Evolutionary conservation across 768 basidiomycete genomes (phyloP).

Genomic region (Leccinum olivaceopallidum): DNA sequence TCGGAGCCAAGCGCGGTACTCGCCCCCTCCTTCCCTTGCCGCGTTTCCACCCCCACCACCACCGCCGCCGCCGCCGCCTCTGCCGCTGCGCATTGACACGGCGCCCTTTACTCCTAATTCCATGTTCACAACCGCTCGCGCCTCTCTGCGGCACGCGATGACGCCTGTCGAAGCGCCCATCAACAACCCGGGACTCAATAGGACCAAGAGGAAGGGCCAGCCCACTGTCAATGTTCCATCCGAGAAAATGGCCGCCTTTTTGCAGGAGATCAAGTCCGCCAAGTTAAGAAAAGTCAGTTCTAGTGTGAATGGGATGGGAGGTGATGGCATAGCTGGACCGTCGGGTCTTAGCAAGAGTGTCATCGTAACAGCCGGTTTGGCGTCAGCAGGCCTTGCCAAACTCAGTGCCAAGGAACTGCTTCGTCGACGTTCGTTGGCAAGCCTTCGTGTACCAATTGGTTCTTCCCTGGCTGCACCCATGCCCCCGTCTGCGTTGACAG

Average conservation of each 20-base stretch:
- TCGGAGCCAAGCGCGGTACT: conserved; percentile 32
- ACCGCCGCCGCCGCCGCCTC: conserved; percentile 41
- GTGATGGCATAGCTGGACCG: conserved; percentile 25
- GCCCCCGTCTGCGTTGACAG: conserved; percentile 7
- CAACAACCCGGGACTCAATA: conserved; percentile 42
- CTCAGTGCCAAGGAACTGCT: conserved; percentile 20
- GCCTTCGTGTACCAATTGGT: conserved; percentile 27
- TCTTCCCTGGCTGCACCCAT: conserved; percentile 25
- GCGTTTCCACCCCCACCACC: conserved; percentile 51
- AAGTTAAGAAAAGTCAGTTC: conserved; percentile 41
- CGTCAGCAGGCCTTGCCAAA: conserved; percentile 6
- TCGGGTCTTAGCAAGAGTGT: conserved; percentile 34
- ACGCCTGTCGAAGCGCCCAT: conserved; percentile 68
- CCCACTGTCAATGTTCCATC: conserved; percentile 73
- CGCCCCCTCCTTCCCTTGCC: conserved; percentile 8
- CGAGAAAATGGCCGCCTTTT: conserved; percentile 82
- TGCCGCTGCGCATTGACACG: conserved; percentile 14
- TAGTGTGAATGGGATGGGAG: conserved; percentile 18
- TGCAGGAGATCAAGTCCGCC: conserved; percentile 78
- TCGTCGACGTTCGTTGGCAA: conserved; percentile 29
- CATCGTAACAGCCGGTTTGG: conserved; percentile 9
- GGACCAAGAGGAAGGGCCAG: conserved; percentile 49
- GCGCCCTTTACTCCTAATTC: conserved; percentile 16
- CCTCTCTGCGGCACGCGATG: conserved; percentile 56
- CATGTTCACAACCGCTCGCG: conserved; percentile 61